Evolutionary conservation across 805 yeast genomes (phyloP).

Genomic region (Nakazawaea wickerhamii): DNA sequence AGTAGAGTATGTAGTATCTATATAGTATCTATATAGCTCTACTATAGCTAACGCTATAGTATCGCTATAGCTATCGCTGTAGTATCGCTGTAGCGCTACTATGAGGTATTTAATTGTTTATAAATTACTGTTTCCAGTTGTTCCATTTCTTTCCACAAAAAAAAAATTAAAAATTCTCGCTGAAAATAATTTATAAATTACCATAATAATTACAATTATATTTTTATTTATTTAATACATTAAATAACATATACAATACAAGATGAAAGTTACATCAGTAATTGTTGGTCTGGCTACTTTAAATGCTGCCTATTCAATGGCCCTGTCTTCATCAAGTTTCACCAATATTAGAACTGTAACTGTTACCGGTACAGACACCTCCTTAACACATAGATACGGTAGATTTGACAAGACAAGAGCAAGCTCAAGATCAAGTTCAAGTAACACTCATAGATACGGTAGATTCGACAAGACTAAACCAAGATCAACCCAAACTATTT

Average conservation of each 20-base stretch:
- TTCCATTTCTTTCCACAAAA: too few species aligned
- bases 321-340: conserved; percentile 1
- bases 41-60: too few species aligned
- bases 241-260: background rate
- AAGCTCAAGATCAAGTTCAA: conserved; percentile 24
- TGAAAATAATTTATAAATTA: too few species aligned
- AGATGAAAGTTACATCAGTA: conserved; percentile 8
- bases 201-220: too few species aligned
- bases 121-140: too few species aligned
- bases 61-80: too few species aligned
- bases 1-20: too few species aligned
- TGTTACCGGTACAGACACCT: conserved; percentile 35
- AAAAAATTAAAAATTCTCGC: too few species aligned
- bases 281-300: conserved; percentile 12
- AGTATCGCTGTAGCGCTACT: too few species aligned
- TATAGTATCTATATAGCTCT: too few species aligned
- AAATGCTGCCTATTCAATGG: conserved; percentile 5
- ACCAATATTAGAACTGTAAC: conserved; percentile 15
- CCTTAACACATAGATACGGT: conserved; percentile 50
- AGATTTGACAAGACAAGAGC: conserved; percentile 39
- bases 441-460: conserved; percentile 48
- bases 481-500: conserved; percentile 33
- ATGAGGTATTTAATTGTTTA: too few species aligned
- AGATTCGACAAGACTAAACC: conserved; percentile 39
- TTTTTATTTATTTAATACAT: too few species aligned